Evolutionary conservation across 768 basidiomycete genomes (phyloP), one percentile per base, ranked within the genome.

Genomic region (Naganishia friedmannii): DNA sequence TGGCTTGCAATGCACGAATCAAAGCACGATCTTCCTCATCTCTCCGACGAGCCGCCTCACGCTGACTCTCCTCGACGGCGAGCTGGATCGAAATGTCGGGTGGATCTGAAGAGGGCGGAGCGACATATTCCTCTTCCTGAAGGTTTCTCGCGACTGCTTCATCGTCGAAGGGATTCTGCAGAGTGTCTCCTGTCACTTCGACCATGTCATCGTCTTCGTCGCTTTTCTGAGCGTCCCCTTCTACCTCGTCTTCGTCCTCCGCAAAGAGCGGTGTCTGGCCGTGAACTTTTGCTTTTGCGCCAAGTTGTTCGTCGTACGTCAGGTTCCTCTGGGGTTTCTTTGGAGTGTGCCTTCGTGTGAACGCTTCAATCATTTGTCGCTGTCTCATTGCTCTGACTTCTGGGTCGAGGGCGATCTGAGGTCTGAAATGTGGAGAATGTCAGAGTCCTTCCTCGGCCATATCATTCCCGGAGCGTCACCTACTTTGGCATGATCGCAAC

Each of bases 151-250:
- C 56, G 26, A 57, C 68, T 46, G 57, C 55, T 34, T 69, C 68
- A 63, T 63, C 60, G 42, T 63, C 60, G 46, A 63, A 63, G 19
- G 60, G 60, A 29, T 63, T 63, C 15, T 63, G 60, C n/a, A 63
- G 60, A 7, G 39, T 63, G 23, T 63, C 60, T 10, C 60, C 60
- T 12, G 91, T 87, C 78, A 92, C 89, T 77, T 93, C 92, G 90
- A 91, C 93, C 69, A 89, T 91, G 74, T 81, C 83, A 66, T 87
- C 86, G 73, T 83, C 84, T 15, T 82, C 84, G 66, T 77, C 84
- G 71, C 42, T 37, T 46, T 76, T 76, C 58, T 76, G 75, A 12
- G 75, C 77, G 13, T 77, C 65, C 4, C 73, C 75, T 4, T 73
- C 77, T 9, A 58, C 72, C 9, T 73, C 74, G 5, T 69, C 72